These are phyloP conservation scores for Starmera caribaea DNA, from an alignment of 805 yeast genomes.

Conservation along the genomic window DNA sequence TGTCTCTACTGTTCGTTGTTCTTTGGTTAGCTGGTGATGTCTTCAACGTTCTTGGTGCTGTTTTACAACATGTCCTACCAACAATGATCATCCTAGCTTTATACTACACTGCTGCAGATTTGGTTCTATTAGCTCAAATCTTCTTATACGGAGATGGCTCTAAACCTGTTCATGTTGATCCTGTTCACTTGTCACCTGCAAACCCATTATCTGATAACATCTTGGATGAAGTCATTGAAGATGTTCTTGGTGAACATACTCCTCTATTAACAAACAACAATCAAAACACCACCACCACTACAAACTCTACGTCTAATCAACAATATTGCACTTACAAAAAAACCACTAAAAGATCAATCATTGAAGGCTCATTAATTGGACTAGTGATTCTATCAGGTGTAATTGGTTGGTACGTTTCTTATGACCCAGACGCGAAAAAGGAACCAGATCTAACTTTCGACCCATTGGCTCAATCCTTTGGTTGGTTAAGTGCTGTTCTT, in stretches of 20 bases:
- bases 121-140: slow-evolving; percentile 77
- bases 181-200: slow-evolving; percentile 80
- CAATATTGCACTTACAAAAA: slow-evolving; percentile 5
- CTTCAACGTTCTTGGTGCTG: slow-evolving; percentile 86
- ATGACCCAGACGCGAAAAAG: slow-evolving; percentile 28
- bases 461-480: slow-evolving; percentile 77
- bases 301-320: slow-evolving; percentile 14
- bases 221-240: slow-evolving; percentile 49
- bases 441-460: slow-evolving; percentile 49
- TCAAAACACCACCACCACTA: slow-evolving; percentile 11
- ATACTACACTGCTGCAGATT: slow-evolving; percentile 87
- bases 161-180: slow-evolving; percentile 36
- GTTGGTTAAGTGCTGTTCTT: slow-evolving; percentile 64
- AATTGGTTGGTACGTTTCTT: slow-evolving; percentile 77
- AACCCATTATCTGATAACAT: slow-evolving; percentile 71
- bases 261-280: slow-evolving; percentile 16
- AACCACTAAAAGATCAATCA: slow-evolving; percentile 13
- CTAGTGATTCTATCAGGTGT: slow-evolving; percentile 69
- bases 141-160: slow-evolving; percentile 61
- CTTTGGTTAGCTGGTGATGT: slow-evolving; percentile 93
- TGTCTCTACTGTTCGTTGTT: slow-evolving; percentile 76
- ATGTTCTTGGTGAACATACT: slow-evolving; percentile 23
- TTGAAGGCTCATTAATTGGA: slow-evolving; percentile 42
- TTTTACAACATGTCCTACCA: slow-evolving; percentile 82
- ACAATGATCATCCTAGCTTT: slow-evolving; percentile 91